Percentiles rank a stretch among this genome's conserved stretches.
Conservation (phyloP, 768 basidiomycete genomes). For the Russula ochroleuca region DNA sequence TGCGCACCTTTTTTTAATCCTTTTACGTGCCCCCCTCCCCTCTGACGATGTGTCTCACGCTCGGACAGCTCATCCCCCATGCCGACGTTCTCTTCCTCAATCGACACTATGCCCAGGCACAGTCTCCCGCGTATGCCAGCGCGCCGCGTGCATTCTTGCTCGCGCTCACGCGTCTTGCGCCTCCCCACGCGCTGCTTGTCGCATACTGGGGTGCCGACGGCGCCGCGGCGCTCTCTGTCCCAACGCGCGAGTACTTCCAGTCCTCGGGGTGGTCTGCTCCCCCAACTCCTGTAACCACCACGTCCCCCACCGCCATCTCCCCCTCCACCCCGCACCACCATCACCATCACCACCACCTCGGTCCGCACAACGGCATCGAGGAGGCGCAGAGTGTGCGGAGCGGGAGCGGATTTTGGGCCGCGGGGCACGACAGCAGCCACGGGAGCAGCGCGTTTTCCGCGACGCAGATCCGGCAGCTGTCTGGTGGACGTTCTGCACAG, state of each 20-base stretch:
- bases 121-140: slow-evolving; percentile 53
- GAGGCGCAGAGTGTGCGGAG: slow-evolving; percentile 50
- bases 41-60: neutral
- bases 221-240: slow-evolving; percentile 73
- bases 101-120: slow-evolving; percentile 62
- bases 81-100: slow-evolving; percentile 81
- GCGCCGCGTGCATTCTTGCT: slow-evolving; percentile 75
- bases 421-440: slow-evolving; percentile 44
- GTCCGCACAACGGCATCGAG: slow-evolving; percentile 21
- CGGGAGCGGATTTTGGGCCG: slow-evolving; percentile 77
- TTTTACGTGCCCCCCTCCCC: neutral
- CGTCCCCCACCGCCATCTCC: slow-evolving; percentile 27
- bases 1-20: slow-evolving; percentile 38
- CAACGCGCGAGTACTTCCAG: slow-evolving; percentile 83
- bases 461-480: slow-evolving; percentile 25
- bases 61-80: slow-evolving; percentile 66
- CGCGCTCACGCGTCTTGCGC: slow-evolving; percentile 60
- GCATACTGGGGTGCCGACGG: slow-evolving; percentile 79
- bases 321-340: slow-evolving; percentile 14
- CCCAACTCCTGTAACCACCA: slow-evolving; percentile 29
- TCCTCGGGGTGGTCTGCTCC: slow-evolving; percentile 76
- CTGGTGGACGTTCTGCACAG: neutral
- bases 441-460: slow-evolving; percentile 53
- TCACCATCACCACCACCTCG: neutral
- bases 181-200: slow-evolving; percentile 74